Conservation (phyloP, 2,329 filamentous ascomycete species). For the Fusarium napiforme region DNA sequence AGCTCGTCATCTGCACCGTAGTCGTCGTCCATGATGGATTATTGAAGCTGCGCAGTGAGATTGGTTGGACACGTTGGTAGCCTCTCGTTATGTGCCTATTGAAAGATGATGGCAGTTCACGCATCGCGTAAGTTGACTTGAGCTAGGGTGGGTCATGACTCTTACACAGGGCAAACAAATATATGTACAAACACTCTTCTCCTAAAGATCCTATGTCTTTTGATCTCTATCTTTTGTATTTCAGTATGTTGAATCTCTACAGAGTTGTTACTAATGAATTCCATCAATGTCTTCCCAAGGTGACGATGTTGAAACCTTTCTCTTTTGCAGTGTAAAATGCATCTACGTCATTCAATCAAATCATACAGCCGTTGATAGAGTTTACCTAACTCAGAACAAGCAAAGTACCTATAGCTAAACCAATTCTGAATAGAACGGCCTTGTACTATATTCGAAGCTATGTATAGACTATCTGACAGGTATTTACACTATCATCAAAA, state of each 20-base stretch:
- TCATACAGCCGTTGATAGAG: not conserved
- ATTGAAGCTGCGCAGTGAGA: not conserved
- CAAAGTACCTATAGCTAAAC: not conserved
- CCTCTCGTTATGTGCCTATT: not conserved
- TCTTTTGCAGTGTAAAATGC: not conserved
- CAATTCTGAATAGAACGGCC: not conserved
- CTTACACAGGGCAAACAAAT: not conserved
- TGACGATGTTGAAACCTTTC: not conserved
- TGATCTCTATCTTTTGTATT: not conserved
- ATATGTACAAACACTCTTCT: not conserved
- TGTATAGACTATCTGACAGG: too few species aligned
- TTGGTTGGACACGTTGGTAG: not conserved
- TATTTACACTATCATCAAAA: not conserved
- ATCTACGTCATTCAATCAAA: conserved; percentile 7
- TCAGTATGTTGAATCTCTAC: not conserved
- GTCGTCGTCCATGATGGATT: conserved; percentile 60
- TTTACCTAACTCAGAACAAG: not conserved
- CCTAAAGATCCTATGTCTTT: too few species aligned
- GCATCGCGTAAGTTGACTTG: conserved; percentile 11
- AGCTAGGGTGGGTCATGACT: conserved; percentile 28
- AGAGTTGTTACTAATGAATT: too few species aligned
- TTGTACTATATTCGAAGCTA: not conserved
- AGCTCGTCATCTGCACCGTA: conserved; percentile 68
- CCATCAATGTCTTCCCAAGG: not conserved
- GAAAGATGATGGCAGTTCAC: conserved; percentile 23